Conservation (phyloP, 192 early-diverging fungal genomes). For the Coemansia sp. region DNA sequence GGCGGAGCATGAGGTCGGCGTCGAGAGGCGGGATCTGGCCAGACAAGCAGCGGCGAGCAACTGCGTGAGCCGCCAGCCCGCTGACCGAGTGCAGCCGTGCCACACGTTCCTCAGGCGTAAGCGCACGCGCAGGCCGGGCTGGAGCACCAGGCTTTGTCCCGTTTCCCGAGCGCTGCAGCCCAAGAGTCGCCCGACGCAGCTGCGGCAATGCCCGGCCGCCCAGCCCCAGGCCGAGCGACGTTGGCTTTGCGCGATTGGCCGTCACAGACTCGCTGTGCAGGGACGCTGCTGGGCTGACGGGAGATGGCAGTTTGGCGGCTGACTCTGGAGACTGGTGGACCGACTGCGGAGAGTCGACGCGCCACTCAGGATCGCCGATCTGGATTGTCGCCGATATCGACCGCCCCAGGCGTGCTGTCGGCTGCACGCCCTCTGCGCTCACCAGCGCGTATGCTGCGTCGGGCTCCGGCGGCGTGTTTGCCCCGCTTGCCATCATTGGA, state of each 20-base stretch:
- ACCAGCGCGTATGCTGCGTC: conserved; percentile 15
- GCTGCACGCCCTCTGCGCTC: not conserved
- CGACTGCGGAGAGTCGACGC: conserved; percentile 47
- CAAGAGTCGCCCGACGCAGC: conserved; percentile 34
- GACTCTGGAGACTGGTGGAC: conserved; percentile 15
- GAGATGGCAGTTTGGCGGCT: conserved; percentile 29
- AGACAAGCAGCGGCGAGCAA: conserved; percentile 51
- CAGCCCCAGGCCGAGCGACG: conserved; percentile 24
- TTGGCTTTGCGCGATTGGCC: conserved; percentile 6
- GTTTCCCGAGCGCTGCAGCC: conserved; percentile 13
- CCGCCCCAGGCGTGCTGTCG: conserved; percentile 12
- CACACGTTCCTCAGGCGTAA: conserved; percentile 52
- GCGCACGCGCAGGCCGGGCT: conserved; percentile 11
- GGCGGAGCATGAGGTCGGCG: conserved; percentile 37
- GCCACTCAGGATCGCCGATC: conserved; percentile 55
- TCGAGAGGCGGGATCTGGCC: conserved; percentile 39
- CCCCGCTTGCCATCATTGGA: conserved; percentile 3
- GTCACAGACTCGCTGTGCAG: not conserved
- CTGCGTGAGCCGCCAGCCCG: conserved; percentile 51
- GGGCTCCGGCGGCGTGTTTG: conserved; percentile 1
- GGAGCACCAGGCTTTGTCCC: not conserved
- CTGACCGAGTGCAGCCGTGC: conserved; percentile 47
- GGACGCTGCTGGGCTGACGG: conserved; percentile 27
- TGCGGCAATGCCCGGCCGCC: conserved; percentile 2
- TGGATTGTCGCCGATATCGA: conserved; percentile 41